Evolutionary conservation across 2,329 filamentous ascomycete genomes (phyloP), one percentile per base, ranked within the genome.

Genomic region (Alternaria infectoria): DNA sequence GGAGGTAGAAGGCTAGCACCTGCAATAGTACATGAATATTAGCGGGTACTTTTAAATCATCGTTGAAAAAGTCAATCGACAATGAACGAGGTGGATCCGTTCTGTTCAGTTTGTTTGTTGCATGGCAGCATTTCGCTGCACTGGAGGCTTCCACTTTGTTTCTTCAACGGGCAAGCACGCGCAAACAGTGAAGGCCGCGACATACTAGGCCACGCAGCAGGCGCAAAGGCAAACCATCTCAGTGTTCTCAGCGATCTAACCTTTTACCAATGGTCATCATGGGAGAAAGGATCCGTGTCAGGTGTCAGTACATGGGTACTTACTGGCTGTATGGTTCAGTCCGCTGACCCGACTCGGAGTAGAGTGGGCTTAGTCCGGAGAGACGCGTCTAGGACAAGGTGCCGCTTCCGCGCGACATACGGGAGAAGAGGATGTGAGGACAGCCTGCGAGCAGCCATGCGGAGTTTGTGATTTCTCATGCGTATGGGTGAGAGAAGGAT

Each of bases 261-360:
- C 75, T 77, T 77, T 77, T 76, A 76, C 74, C 74, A 75, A 58
- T 64, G 62, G 60, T 76, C 74, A 75, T 75, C 71, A 71, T 68
- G 54, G 32, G 19, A 59, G 28, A 52, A 23, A 11, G 44, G 19
- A 45, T 43, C 44, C 43, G 13, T 15, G n/a, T 19, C 23, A 36
- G 15, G 2, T 44, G 19, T 43, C 8, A 19, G 19, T 12, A 7
- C 30, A n/a, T 40, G 32, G 19, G 9, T 19, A 64, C 64, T 57
- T 60, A 69, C 65, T 44, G 43, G 8, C 21, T 54, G 23, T 59
- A 3, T n/a, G 45, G 15, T 19, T 26, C 32, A 45, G 7, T 30
- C 32, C 36, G 57, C 25, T 43, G n/a, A 52, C 25, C 19, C 57
- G 47, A 54, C 25, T 21, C 8, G 36, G 17, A 46, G 26, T 15